Conservation (phyloP, 495 filamentous ascomycete species). For the Talaromyces nanjingensis region DNA sequence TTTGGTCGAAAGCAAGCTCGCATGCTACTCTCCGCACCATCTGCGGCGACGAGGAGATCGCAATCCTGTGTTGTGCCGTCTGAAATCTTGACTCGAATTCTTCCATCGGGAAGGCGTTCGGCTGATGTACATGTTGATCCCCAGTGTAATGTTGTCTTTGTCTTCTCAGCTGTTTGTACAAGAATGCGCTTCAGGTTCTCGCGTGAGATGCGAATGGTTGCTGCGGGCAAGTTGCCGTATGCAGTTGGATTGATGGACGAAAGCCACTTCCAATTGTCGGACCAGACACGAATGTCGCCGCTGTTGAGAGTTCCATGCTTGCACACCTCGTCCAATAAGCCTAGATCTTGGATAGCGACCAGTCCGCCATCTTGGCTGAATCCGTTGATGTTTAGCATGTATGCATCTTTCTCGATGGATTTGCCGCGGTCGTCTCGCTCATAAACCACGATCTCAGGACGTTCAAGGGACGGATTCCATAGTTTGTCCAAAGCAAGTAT, state of each 20-base stretch:
- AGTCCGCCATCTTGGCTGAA: slow-evolving; percentile 16
- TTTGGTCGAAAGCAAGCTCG: slow-evolving; percentile 23
- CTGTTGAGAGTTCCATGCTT: slow-evolving; percentile 13
- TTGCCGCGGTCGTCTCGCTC: slow-evolving; percentile 21
- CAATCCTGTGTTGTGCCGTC: slow-evolving; percentile 20
- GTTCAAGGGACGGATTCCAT: slow-evolving; percentile 10
- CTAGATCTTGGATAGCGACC: slow-evolving; percentile 21
- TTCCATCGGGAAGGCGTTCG: slow-evolving; percentile 6
- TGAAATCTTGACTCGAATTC: slow-evolving; percentile 6
- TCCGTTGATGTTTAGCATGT: slow-evolving; percentile 28
- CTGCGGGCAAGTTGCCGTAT: slow-evolving; percentile 11
- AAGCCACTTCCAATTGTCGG: slow-evolving; percentile 16
- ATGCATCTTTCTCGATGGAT: slow-evolving; percentile 19
- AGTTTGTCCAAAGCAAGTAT: slow-evolving; percentile 9
- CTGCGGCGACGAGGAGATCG: slow-evolving; percentile 29
- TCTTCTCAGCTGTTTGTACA: slow-evolving; percentile 13
- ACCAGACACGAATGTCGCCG: slow-evolving; percentile 22
- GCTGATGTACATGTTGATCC: background rate
- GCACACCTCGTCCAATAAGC: slow-evolving; percentile 11
- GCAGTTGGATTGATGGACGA: slow-evolving; percentile 14
- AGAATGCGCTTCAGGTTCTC: slow-evolving; percentile 18
- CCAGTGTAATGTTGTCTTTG: slow-evolving; percentile 8
- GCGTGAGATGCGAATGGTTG: slow-evolving; percentile 16
- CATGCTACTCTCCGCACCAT: slow-evolving; percentile 33
- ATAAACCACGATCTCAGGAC: slow-evolving; percentile 17